Base-by-base conservation (phyloP, 2,329 filamentous ascomycete genomes). In the Sporothrix dimorphospora region DNA sequence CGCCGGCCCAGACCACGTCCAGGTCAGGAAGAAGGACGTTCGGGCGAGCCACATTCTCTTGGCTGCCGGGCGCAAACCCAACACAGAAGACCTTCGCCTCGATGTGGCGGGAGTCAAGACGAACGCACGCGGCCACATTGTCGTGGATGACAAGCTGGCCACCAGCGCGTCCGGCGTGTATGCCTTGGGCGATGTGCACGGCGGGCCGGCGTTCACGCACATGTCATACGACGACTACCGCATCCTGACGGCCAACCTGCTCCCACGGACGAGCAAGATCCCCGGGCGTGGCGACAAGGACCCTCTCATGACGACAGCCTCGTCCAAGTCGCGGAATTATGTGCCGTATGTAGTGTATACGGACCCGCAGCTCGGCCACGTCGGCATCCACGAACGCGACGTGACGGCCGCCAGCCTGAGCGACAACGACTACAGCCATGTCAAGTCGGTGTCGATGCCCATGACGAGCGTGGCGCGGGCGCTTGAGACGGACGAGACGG, bases 181-280 rank as follows among this genome's bases (percentile, higher is more conserved):
- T 75, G 85, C 83, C 0, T 75, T 87, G 1, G 86, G 86, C 45
- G 86, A 88, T 74, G 82, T 84, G 66, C 85, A 87, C 71, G 85
- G 85, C 59, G 82, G 82, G 0, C 84, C 85, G 7, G 84, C 84
- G 16, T 88, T 88, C 77, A 88, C 86, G 1, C 86, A 88, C 78
- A 82, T 88, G 74, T 85, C 84, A 3, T 88, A 87, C 78, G 85
- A 88, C 77, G 85, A 88, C 78, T 87, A 83, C 76, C 84, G 86
- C 71, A 83, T 88, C 77, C 75, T 88, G 61, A 80, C 82, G 30
- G 78, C 80, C 73, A 87, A 86, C 73, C 75, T 87, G 63, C 75
- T 85, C 49, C 76, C 59, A 38, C 59, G 59, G 9, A 72, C 73
- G 5, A 68, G 59, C 51, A 75, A 27, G 74, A 78, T n/a, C 69